Evolutionary conservation across 1,284 basidiomycete species (phyloP), one percentile per base, ranked within the genome.

Genomic region (Vanrija sp.): DNA sequence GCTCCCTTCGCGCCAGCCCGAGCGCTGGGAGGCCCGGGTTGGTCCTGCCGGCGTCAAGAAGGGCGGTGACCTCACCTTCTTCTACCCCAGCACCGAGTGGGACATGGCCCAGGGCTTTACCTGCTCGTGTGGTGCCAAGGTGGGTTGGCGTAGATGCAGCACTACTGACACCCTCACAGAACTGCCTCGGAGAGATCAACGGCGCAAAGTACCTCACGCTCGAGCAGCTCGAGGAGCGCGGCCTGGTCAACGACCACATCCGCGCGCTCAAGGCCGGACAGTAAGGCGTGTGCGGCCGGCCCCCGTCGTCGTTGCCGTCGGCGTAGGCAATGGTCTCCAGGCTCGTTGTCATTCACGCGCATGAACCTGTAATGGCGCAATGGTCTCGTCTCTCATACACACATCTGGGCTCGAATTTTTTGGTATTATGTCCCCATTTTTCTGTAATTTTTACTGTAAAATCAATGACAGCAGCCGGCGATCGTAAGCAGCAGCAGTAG

Each of bases 71-170:
- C 57, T 81, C 40, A 78, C 78, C 0, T 86, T 83, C 69, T 86
- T 86, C 68, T 86, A 87, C 69, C 85, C 85, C 15, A 82, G 80
- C 61, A 86, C 84, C 7, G 85, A 87, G 68, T 87, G 85, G 85
- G 80, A 83, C 51, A 86, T 87, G 85, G 83, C 80, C 14, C 83
- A 84, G 64, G 79, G 82, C 1, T 87, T 87, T 65, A 71, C 78
- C 28, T 87, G 85, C 71, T 63, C 70, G 38, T 86, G 85, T 66
- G 78, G 78, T 10, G 68, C 79, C 1, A 57, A 67, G 51, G 76
- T 77, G 59, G 51, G 75, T 66, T 26, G 15, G 15, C 8, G 26
- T 47, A 5, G 26, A 28, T n/a, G 21, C 7, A 19, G 26, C 3
- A 38, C 10, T 6, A 38, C 19, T 34, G 15, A 43, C 29, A 6